These are phyloP conservation scores for Coemansia sp. DNA, from an alignment of 192 early-diverging fungal species.

Conservation along the genomic window DNA sequence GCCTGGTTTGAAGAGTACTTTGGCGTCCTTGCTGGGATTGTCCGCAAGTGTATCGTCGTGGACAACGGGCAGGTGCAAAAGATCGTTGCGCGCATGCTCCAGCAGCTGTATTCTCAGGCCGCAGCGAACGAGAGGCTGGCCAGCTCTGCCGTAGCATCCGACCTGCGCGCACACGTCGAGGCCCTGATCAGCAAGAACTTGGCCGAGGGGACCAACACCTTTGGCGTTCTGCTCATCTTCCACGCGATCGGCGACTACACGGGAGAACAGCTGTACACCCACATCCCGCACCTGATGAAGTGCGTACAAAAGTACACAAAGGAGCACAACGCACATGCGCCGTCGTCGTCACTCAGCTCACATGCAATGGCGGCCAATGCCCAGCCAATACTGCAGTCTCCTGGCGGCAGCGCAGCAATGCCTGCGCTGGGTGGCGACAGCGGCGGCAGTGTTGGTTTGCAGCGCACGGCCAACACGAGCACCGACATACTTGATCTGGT, in stretches of 20 bases:
- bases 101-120: slow-evolving; percentile 59
- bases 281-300: slow-evolving; percentile 74
- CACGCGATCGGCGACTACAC: slow-evolving; percentile 58
- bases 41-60: slow-evolving; percentile 53
- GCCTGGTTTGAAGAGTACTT: slow-evolving; percentile 50
- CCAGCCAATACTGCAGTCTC: slow-evolving; percentile 15
- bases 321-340: slow-evolving; percentile 61
- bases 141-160: slow-evolving; percentile 20
- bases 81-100: slow-evolving; percentile 64
- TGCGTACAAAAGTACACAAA: slow-evolving; percentile 78
- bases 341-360: slow-evolving; percentile 4
- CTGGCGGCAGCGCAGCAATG: slow-evolving; percentile 7
- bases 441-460: neutral
- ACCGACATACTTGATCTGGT: slow-evolving; percentile 16
- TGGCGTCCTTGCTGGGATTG: slow-evolving; percentile 21
- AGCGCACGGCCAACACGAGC: slow-evolving; percentile 9
- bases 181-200: slow-evolving; percentile 62
- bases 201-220: slow-evolving; percentile 57
- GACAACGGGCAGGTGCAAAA: slow-evolving; percentile 71
- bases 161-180: slow-evolving; percentile 59
- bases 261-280: slow-evolving; percentile 62
- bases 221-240: slow-evolving; percentile 61
- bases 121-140: slow-evolving; percentile 42
- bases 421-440: slow-evolving; percentile 5
- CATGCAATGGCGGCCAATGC: slow-evolving; percentile 1